Conservation (phyloP, 2,329 filamentous ascomycete species). For the Fusarium continuum region DNA sequence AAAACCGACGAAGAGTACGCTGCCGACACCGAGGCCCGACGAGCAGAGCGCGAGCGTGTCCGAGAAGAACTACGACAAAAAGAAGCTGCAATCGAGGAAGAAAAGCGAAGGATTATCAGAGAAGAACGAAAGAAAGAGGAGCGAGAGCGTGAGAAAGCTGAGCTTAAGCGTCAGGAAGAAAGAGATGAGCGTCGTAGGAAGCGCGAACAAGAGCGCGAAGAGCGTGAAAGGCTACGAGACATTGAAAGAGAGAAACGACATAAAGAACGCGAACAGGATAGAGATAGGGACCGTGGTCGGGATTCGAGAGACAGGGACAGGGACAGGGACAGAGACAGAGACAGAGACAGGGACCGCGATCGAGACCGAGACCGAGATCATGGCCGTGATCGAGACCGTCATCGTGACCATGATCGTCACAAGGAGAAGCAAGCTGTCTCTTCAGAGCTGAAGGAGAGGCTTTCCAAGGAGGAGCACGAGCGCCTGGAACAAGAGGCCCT, state of each 20-base stretch:
- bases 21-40: slow-evolving; percentile 69
- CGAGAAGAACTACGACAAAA: slow-evolving; percentile 68
- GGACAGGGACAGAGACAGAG: slow-evolving; percentile 46
- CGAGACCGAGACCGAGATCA: slow-evolving; percentile 46
- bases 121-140: slow-evolving; percentile 64
- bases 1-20: slow-evolving; percentile 81
- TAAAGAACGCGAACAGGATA: slow-evolving; percentile 51
- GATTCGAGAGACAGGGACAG: slow-evolving; percentile 41
- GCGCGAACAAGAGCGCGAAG: slow-evolving; percentile 64
- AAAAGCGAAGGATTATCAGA: slow-evolving; percentile 66
- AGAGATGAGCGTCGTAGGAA: slow-evolving; percentile 59
- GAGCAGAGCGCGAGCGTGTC: slow-evolving; percentile 68
- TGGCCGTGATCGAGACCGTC: slow-evolving; percentile 43
- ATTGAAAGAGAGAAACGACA: slow-evolving; percentile 53
- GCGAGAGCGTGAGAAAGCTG: slow-evolving; percentile 59
- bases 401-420: slow-evolving; percentile 43
- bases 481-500: slow-evolving; percentile 67
- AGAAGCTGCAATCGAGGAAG: slow-evolving; percentile 68
- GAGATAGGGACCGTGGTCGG: slow-evolving; percentile 48
- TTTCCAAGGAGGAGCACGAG: slow-evolving; percentile 67
- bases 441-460: slow-evolving; percentile 61
- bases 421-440: slow-evolving; percentile 52
- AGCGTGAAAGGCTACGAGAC: slow-evolving; percentile 59
- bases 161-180: slow-evolving; percentile 60
- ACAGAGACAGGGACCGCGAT: slow-evolving; percentile 42